A percentile compares a stretch with the other conserved stretches of the same genome.
These are phyloP conservation scores for Tricholoma sp. DNA, from an alignment of 768 basidiomycete species.

Conservation along the genomic window DNA sequence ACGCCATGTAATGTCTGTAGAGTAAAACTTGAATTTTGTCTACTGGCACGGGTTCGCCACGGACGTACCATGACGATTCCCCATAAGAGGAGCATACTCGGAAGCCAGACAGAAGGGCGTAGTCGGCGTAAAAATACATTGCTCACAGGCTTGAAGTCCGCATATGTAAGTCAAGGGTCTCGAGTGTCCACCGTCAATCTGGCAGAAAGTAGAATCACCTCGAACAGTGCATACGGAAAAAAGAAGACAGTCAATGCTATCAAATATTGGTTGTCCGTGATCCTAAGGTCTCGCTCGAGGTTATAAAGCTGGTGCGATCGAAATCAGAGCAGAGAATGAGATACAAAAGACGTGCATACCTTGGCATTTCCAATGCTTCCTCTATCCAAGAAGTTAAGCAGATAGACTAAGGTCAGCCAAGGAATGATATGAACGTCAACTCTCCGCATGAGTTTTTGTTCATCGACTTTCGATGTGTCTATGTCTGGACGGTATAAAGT, in stretches of 20 bases:
- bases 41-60: neutral
- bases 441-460: constrained; percentile 49
- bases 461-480: constrained; percentile 50
- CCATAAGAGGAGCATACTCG: constrained; percentile 43
- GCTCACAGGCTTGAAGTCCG: constrained; percentile 44
- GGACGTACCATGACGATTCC: constrained; percentile 40
- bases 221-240: constrained; percentile 67
- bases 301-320: constrained; percentile 44
- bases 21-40: no score
- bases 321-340: neutral
- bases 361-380: constrained; percentile 73
- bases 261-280: constrained; percentile 62
- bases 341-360: constrained; percentile 28
- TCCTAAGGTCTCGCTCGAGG: constrained; percentile 50
- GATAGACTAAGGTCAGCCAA: constrained; percentile 69
- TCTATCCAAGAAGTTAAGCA: constrained; percentile 67
- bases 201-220: constrained; percentile 34
- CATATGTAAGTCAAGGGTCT: neutral
- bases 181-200: no score
- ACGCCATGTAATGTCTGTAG: constrained; percentile 60
- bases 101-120: constrained; percentile 65
- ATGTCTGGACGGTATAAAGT: constrained; percentile 42
- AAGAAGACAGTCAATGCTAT: constrained; percentile 72
- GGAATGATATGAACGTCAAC: constrained; percentile 69
- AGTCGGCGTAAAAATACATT: constrained; percentile 56